Evolutionary conservation across 2,329 filamentous ascomycete genomes (phyloP), one percentile per base, ranked within the genome.

Genomic region (Metarhizium album): DNA sequence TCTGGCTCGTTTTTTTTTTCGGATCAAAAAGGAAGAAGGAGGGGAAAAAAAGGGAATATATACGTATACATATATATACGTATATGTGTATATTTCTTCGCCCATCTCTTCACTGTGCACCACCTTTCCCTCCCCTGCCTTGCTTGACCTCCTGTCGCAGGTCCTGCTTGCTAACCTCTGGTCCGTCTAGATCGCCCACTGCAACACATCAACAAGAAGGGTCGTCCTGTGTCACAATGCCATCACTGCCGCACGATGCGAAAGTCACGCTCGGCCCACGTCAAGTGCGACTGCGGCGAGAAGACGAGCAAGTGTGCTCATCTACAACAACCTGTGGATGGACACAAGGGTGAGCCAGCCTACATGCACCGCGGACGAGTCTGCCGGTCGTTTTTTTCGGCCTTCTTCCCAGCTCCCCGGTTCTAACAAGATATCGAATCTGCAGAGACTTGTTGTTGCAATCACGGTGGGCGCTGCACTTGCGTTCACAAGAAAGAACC

Each of bases 221-320:
- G 91, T 64, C 87, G 91, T 56, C 93, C 93, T 55, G 90, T 97
- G 60, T 95, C 93, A 62, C 93, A 98, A 83, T 98, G 93, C 72
- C 82, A 89, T 60, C 93, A 98, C 73, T 98, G 93, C 73, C 91
- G 93, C 68, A 82, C 86, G 59, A 86, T 95, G 77, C 90, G 93
- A 74, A 97, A 97, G 78, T 91, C 89, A 69, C 88, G 93, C 62
- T 85, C 90, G 53, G 88, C 91, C 57, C 93, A 97, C 70, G 82
- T 93, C 64, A 95, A 93, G 70, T 98, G 93, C 73, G 90, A 97
- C 70, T 98, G 93, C 70, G 90, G 89, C 67, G 88, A 95, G 70
- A 96, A 95, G 78, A 82, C 83, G 55, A 85, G 86, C 74, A 80
- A 80, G 66, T 84, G 81, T 67, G 70, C 76, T 53, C 79, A 84